Conservation (phyloP, 768 basidiomycete genomes). For the Leccinum barrowsii region DNA sequence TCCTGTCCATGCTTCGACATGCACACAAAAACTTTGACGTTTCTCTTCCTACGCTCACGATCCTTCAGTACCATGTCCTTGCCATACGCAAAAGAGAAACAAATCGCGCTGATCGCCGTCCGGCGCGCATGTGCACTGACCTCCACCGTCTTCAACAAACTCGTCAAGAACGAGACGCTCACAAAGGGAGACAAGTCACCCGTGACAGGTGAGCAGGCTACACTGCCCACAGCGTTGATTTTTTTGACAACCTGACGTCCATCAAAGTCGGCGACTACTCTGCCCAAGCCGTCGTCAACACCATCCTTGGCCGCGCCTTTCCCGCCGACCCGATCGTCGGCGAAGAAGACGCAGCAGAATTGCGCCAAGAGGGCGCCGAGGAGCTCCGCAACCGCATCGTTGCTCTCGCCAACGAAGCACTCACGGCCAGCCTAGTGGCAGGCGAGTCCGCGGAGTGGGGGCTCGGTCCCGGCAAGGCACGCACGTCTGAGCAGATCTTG, state of each 20-base stretch:
- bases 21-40: neutral
- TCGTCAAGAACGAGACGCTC: conserved; percentile 79
- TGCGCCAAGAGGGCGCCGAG: conserved; percentile 45
- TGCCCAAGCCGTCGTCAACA: conserved; percentile 87
- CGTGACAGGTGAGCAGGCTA: conserved; percentile 64
- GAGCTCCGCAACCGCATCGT: conserved; percentile 64
- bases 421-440: conserved; percentile 47
- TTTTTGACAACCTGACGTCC: conserved; percentile 20
- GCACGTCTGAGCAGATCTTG: conserved; percentile 44
- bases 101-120: conserved; percentile 83
- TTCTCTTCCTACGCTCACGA: neutral
- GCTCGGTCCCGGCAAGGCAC: conserved; percentile 56
- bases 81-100: conserved; percentile 63
- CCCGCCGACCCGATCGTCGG: conserved; percentile 88
- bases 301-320: conserved; percentile 73
- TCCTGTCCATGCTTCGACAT: no score
- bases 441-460: conserved; percentile 71
- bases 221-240: no score
- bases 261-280: conserved; percentile 88
- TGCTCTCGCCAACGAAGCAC: conserved; percentile 76
- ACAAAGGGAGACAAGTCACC: conserved; percentile 91
- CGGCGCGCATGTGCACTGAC: conserved; percentile 56
- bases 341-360: conserved; percentile 75
- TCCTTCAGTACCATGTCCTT: conserved; percentile 43
- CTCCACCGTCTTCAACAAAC: conserved; percentile 77